Evolutionary conservation across 345 rosid genomes (phyloP).

Genomic region (Kandelia obovata): DNA sequence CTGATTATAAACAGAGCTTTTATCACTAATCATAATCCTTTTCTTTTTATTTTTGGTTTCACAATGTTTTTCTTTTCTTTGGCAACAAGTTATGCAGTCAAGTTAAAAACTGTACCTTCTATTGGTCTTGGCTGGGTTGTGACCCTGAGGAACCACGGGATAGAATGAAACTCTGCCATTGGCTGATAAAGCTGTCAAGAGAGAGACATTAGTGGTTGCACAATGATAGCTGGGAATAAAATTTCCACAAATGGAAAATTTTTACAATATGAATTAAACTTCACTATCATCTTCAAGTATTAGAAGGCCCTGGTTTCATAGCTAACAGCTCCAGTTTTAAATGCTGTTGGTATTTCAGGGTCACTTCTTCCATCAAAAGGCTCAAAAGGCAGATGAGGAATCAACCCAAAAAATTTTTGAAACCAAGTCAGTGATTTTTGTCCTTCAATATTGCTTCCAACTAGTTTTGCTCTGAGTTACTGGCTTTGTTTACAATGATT

Average conservation of each 20-base stretch:
- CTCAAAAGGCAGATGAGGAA: constrained; percentile 54
- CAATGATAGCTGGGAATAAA: not conserved
- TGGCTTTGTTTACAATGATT: not conserved
- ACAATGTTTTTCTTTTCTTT: not conserved
- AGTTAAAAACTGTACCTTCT: not conserved
- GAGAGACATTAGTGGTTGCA: not conserved
- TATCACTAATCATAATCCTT: not conserved
- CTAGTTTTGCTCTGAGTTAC: not conserved
- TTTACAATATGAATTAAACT: not conserved
- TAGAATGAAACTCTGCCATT: not conserved
- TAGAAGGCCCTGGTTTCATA: not conserved
- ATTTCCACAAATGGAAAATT: not conserved
- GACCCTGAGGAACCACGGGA: not conserved
- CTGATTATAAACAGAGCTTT: not conserved
- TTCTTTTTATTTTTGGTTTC: not conserved
- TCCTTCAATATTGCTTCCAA: not conserved
- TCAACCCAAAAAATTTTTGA: constrained; percentile 46
- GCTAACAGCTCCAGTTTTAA: constrained; percentile 1
- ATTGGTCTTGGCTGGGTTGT: not conserved
- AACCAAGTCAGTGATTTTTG: constrained; percentile 35
- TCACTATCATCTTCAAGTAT: not conserved
- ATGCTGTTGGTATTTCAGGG: constrained; percentile 44
- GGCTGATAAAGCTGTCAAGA: not conserved
- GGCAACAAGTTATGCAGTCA: not conserved
- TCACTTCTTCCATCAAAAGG: constrained; percentile 37